Conservation (phyloP, 306 rosid species). For the Rosa chinensis region DNA sequence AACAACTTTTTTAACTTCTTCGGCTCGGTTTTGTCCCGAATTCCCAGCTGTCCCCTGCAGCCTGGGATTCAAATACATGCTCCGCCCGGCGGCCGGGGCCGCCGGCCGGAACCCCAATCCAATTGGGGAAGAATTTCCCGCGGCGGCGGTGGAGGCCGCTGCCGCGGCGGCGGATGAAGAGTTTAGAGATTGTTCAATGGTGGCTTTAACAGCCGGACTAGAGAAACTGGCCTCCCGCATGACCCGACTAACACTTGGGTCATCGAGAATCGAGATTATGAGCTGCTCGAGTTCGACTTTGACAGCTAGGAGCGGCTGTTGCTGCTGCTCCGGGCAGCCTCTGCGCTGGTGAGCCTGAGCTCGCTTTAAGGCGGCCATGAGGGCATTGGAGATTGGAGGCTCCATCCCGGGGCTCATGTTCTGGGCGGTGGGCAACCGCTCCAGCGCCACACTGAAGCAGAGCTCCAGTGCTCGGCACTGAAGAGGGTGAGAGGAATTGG, state of each 20-base stretch:
- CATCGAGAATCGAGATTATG: constrained; percentile 90
- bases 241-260: constrained; percentile 94
- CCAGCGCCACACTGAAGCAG: constrained; percentile 92
- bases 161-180: constrained; percentile 35
- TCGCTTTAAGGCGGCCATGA: constrained; percentile 92
- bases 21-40: constrained; percentile 52
- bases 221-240: constrained; percentile 97
- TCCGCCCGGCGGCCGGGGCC: constrained; percentile 33
- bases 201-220: constrained; percentile 84
- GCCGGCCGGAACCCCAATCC: constrained; percentile 69
- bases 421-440: constrained; percentile 87
- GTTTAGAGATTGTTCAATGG: constrained; percentile 79
- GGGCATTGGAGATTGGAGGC: constrained; percentile 90
- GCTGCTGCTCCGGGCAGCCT: constrained; percentile 96
- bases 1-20: constrained; percentile 61
- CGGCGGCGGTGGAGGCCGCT: constrained; percentile 27
- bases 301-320: constrained; percentile 90
- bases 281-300: constrained; percentile 93
- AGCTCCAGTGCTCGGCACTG: constrained; percentile 97
- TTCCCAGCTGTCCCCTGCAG: constrained; percentile 56
- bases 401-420: constrained; percentile 58
- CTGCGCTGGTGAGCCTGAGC: constrained; percentile 99
- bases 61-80: constrained; percentile 76
- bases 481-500: constrained; percentile 92
- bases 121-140: constrained; percentile 45